Base-by-base conservation (phyloP, 352 stramenopile genomes). In the Pythium folliculosum region DNA sequence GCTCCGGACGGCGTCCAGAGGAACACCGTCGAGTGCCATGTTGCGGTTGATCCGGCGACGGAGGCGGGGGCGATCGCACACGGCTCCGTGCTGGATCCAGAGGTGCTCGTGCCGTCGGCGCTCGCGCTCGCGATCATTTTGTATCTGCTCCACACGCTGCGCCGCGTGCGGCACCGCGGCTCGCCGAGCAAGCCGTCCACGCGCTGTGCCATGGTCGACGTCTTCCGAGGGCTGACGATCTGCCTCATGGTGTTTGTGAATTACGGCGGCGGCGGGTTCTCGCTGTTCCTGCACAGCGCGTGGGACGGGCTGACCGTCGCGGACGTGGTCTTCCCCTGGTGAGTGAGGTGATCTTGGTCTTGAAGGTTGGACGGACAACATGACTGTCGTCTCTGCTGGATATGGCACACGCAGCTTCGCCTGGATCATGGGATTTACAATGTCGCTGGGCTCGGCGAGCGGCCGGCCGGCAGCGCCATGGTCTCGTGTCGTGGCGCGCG, bases 231-330 rank as follows among this genome's bases (percentile, higher is more conserved):
- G 4, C 12, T 89, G 32, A 90, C 84, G 12, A 77, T 96, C 56
- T 81, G 73, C 58, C 43, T 88, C 35, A 96, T 96, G 89, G 78
- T 96, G 17, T 96, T 96, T 66, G 84, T 92, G 54, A 96, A 96
- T 59, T 95, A 96, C 65, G 89, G 89, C 62, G 87, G 88, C 7
- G 89, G 87, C 0, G 84, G 84, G 1, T 81, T 90, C 23, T 52
- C 62, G 21, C 49, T 79, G 10, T 94, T 94, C 60, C 72, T 67
- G 4, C 89, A 96, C 71, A 90, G 78, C 48, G 68, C 68, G 3
- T 96, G 89, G 89, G 79, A 96, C 57, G 89, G 89, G 5, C 67
- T 94, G 17, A 95, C 83, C 0, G 32, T 89, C 25, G 89, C 89
- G 7, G 84, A 94, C 55, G 44, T 90, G 22, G 68, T 93, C 1